Conservation (phyloP, 345 rosid species). For the Noccaea bulbosa region DNA sequence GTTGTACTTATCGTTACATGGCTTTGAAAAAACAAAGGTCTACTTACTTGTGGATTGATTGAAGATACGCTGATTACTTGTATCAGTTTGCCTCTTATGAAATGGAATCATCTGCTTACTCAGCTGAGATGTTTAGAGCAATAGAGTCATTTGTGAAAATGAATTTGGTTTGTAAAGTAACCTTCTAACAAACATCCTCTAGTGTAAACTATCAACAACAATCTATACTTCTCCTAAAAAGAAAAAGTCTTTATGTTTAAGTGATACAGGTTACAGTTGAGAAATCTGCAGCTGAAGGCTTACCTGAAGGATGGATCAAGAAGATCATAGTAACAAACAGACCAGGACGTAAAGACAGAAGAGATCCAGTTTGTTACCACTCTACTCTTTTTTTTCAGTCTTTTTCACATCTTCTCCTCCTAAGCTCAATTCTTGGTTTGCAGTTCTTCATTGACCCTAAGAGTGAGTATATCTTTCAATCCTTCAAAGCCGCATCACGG, state of each 20-base stretch:
- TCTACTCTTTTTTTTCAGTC: slow-evolving; percentile 16
- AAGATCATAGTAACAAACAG: slow-evolving; percentile 60
- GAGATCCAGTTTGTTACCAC: slow-evolving; percentile 64
- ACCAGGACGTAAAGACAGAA: slow-evolving; percentile 58
- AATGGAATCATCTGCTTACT: slow-evolving; percentile 1
- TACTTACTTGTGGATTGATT: neutral
- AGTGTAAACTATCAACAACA: neutral
- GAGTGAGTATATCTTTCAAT: slow-evolving; percentile 76
- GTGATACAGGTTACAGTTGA: slow-evolving; percentile 61
- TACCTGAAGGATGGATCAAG: slow-evolving; percentile 90
- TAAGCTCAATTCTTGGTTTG: slow-evolving; percentile 19
- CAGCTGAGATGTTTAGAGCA: neutral
- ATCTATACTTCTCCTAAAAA: neutral
- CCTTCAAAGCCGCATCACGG: slow-evolving; percentile 77
- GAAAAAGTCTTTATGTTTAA: slow-evolving; percentile 41
- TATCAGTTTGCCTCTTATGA: neutral
- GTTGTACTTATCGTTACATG: slow-evolving; percentile 3
- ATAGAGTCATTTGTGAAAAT: slow-evolving; percentile 12
- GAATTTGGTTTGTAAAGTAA: neutral
- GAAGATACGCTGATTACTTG: neutral
- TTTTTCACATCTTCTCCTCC: neutral
- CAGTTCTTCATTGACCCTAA: slow-evolving; percentile 86
- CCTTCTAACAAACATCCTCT: neutral
- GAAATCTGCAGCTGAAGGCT: slow-evolving; percentile 70
- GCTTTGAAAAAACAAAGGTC: neutral